phyloP scores from a whole-genome alignment of 2,329 filamentous ascomycete species.

The Penicillium decumbens region DNA sequence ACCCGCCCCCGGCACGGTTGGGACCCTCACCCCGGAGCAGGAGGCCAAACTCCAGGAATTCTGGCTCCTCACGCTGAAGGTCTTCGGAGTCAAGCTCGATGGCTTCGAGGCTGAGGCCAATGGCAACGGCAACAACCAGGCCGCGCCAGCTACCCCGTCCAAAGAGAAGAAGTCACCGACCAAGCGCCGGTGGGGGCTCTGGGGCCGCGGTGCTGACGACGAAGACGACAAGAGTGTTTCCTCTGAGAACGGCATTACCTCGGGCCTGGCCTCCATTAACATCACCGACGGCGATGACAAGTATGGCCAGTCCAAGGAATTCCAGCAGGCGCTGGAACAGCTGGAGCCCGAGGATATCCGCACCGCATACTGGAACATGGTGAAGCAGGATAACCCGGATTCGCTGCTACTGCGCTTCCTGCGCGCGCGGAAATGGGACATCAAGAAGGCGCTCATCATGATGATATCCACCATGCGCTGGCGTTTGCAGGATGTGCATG shows the following conservation, averaged over 20 bases:
- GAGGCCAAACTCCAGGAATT: conserved; percentile 83
- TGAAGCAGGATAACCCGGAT: conserved; percentile 93
- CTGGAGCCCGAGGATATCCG: conserved; percentile 74
- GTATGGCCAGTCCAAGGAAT: conserved; percentile 83
- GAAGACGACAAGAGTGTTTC: conserved; percentile 31
- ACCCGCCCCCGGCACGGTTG: conserved; percentile 60
- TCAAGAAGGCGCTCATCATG: conserved; percentile 90
- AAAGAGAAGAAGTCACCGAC: conserved; percentile 58
- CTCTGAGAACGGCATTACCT: conserved; percentile 38
- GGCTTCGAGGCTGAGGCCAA: conserved; percentile 21
- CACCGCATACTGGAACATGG: conserved; percentile 82
- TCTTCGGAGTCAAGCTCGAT: conserved; percentile 60
- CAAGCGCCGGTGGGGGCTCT: conserved; percentile 69
- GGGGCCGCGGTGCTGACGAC: conserved; percentile 54
- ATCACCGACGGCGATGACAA: conserved; percentile 70
- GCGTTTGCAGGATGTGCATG: conserved; percentile 75
- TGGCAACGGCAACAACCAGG: conserved; percentile 7
- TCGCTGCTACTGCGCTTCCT: conserved; percentile 76
- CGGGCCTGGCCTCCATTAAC: conserved; percentile 34
- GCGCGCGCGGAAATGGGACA: conserved; percentile 90
- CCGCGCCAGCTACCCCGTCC: conserved; percentile 22
- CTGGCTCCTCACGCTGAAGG: conserved; percentile 70
- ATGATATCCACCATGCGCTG: conserved; percentile 90
- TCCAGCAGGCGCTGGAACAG: conserved; percentile 72
- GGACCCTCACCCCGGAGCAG: conserved; percentile 83